Evolutionary conservation across 1,284 basidiomycete species (phyloP).

Genomic region (Trichosporon asahii): DNA sequence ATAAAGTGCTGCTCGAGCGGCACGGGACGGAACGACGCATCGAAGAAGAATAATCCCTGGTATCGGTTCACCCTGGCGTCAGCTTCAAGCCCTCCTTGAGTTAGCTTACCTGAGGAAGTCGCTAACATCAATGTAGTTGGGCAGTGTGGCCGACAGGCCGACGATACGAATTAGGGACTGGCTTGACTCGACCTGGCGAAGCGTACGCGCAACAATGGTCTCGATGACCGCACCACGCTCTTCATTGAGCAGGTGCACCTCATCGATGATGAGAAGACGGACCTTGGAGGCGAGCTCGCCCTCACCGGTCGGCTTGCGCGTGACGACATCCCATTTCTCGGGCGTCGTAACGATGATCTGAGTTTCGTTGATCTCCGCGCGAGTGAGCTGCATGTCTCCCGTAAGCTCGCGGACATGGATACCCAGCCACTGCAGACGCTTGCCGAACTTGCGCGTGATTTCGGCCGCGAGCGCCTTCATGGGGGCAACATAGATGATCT

Average conservation of each 20-base stretch:
- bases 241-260: slow-evolving; percentile 96
- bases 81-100: background rate
- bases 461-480: slow-evolving; percentile 99
- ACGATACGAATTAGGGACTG: slow-evolving; percentile 98
- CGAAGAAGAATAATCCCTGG: slow-evolving; percentile 96
- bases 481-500: slow-evolving; percentile 97
- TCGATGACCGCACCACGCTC: slow-evolving; percentile 98
- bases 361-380: slow-evolving; percentile 88
- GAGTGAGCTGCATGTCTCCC: slow-evolving; percentile 98
- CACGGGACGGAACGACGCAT: slow-evolving; percentile 93
- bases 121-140: slow-evolving; percentile 95
- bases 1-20: slow-evolving; percentile 98
- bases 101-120: slow-evolving; percentile 76
- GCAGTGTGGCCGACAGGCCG: slow-evolving; percentile 94
- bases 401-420: slow-evolving; percentile 90
- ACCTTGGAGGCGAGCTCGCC: slow-evolving; percentile 89
- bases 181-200: slow-evolving; percentile 92
- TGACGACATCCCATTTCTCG: slow-evolving; percentile 99
- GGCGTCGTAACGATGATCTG: slow-evolving; percentile 99
- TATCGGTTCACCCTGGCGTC: slow-evolving; percentile 72
- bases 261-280: slow-evolving; percentile 94
- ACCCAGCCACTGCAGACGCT: slow-evolving; percentile 82
- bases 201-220: slow-evolving; percentile 92
- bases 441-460: slow-evolving; percentile 88
- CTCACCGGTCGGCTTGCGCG: slow-evolving; percentile 92